Evolutionary conservation across 2,329 filamentous ascomycete species (phyloP).

Genomic region (Epichloe typhina): DNA sequence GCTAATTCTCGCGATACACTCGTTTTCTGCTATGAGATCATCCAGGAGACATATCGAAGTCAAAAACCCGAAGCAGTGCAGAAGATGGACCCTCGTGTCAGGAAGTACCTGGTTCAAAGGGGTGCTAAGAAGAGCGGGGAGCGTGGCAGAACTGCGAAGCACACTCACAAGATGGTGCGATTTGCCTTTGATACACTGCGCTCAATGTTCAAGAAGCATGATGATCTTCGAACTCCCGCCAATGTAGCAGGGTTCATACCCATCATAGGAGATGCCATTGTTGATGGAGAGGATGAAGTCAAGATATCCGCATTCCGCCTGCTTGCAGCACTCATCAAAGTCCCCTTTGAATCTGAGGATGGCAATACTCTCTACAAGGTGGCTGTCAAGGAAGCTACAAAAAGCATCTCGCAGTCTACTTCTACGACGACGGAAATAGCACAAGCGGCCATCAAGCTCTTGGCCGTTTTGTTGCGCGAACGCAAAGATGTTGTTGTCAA

Average conservation of each 20-base stretch:
- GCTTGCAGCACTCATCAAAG: slow-evolving; percentile 72
- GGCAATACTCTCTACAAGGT: slow-evolving; percentile 54
- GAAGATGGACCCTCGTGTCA: slow-evolving; percentile 49
- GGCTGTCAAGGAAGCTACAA: slow-evolving; percentile 74
- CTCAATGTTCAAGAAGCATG: slow-evolving; percentile 74
- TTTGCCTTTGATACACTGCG: slow-evolving; percentile 84
- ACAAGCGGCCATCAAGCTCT: slow-evolving; percentile 78
- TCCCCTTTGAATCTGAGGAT: slow-evolving; percentile 63
- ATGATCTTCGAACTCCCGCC: slow-evolving; percentile 60
- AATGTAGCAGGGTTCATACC: slow-evolving; percentile 82
- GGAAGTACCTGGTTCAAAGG: slow-evolving; percentile 69
- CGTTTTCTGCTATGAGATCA: slow-evolving; percentile 90
- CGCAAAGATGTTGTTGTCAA: slow-evolving; percentile 62
- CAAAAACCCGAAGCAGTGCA: slow-evolving; percentile 36
- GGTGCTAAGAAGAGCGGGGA: slow-evolving; percentile 62
- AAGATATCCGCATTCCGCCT: slow-evolving; percentile 78
- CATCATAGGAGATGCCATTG: slow-evolving; percentile 73
- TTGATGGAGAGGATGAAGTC: slow-evolving; percentile 81
- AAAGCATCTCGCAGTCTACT: slow-evolving; percentile 58
- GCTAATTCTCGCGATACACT: slow-evolving; percentile 70
- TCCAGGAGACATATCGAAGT: slow-evolving; percentile 70
- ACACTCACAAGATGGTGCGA: slow-evolving; percentile 74
- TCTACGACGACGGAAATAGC: slow-evolving; percentile 73
- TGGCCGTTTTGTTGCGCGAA: slow-evolving; percentile 75
- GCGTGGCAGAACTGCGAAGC: slow-evolving; percentile 59